Base-by-base conservation (phyloP, 352 stramenopile genomes). In the Pseudoperonospora humuli region DNA sequence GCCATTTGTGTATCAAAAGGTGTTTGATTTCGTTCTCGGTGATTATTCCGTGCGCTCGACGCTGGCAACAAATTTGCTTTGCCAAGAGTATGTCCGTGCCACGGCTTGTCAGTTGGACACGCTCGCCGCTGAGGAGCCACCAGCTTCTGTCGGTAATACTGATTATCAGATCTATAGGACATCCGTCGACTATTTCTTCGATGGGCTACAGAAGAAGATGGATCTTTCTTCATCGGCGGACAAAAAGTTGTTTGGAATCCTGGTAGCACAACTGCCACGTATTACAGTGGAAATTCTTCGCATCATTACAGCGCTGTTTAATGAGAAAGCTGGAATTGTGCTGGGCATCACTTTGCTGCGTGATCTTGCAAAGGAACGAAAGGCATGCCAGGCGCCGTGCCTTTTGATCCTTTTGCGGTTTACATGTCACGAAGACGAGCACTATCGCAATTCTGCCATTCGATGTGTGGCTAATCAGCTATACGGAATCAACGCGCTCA, bases 391-490 rank as follows among this genome's bases (percentile, higher is more conserved):
- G 35, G 32, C 49, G 17, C 54, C 73, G 13, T 75, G 70, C 18
- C 55, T 91, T 32, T 50, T 61, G 2, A 44, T 91, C n/a, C 43
- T 91, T 32, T 61, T 91, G 36, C 67, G 70, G n/a, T 88, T 65
- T 42, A 79, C 75, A 4, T 84, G 74, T 36, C 64, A 85, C 19
- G 57, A 67, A 37, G 75, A 91, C 15, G 72, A 85, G 17, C 61
- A 63, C n/a, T 76, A 57, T 27, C 78, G 78, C 29, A 87, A 82
- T 51, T 70, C 65, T 35, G 60, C 71, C 7, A 88, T 87, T 41
- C 69, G 72, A 10, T 91, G 78, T 42, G 70, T 91, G 11, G 78
- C 72, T 10, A 91, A 91, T 32, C 78, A 91, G 35, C 54, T 91
- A 4, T 91, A 88, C 45, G 55, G 58, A 9, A 47, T 91, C 0